phyloP scores from a whole-genome alignment of 179 eudicot genomes.

The Actinidia chinensis region DNA sequence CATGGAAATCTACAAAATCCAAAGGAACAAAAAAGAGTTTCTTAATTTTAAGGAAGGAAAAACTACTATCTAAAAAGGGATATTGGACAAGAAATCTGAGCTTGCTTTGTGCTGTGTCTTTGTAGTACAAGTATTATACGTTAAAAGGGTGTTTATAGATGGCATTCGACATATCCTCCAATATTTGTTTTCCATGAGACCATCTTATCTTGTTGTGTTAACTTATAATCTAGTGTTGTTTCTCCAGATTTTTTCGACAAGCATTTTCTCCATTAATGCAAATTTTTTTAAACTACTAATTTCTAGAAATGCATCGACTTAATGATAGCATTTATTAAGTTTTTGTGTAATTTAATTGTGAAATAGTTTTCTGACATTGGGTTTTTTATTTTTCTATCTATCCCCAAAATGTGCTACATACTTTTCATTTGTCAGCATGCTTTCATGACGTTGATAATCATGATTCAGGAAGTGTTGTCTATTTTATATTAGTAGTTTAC shows the following conservation, averaged over 20 bases:
- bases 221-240: background rate
- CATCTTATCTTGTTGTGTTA: background rate
- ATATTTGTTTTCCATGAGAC: background rate
- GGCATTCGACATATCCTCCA: background rate
- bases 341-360: too few species aligned
- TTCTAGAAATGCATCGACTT: too few species aligned
- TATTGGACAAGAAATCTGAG: background rate
- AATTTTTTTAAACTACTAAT: too few species aligned
- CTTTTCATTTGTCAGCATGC: background rate
- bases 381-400: background rate
- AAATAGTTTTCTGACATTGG: too few species aligned
- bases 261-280: too few species aligned
- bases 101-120: background rate
- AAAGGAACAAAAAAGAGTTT: background rate
- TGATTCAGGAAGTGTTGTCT: background rate
- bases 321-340: too few species aligned
- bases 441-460: constrained; percentile 7
- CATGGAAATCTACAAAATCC: constrained; percentile 1
- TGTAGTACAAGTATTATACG: background rate
- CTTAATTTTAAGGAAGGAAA: background rate
- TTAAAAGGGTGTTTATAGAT: background rate
- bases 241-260: too few species aligned
- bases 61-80: background rate
- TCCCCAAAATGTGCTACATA: too few species aligned
- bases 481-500: constrained; percentile 7